A percentile compares a stretch with the other conserved stretches of the same genome.
Evolutionary conservation across 225 moss, liverwort and hornwort genomes (phyloP).

Genomic region (Pleurozium schreberi): DNA sequence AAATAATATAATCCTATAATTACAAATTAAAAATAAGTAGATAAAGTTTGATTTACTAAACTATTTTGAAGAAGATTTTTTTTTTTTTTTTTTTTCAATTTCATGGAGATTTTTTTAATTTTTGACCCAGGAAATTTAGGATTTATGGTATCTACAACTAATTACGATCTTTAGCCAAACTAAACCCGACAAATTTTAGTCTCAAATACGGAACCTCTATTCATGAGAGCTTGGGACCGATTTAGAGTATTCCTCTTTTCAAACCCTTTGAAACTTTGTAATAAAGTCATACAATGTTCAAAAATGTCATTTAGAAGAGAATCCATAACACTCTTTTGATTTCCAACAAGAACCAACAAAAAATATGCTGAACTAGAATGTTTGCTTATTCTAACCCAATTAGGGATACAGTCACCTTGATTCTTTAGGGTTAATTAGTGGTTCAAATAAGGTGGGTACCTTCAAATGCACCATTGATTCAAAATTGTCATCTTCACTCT

Average conservation of each 20-base stretch:
- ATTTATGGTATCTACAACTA: accelerated
- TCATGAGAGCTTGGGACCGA: accelerated
- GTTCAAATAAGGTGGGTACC: too few relatives aligned
- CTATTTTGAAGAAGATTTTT: too few relatives aligned
- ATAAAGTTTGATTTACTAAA: accelerated
- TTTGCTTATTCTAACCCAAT: too few relatives aligned
- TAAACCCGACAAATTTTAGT: not conserved
- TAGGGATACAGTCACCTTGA: not conserved
- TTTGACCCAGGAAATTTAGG: accelerated
- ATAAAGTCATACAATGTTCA: too few relatives aligned
- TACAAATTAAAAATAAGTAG: too few relatives aligned
- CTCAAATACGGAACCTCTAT: not conserved
- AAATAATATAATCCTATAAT: accelerated
- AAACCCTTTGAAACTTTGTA: not conserved
- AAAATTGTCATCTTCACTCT: too few relatives aligned
- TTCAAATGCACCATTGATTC: too few relatives aligned
- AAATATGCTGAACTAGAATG: not conserved
- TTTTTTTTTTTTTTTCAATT: too few relatives aligned
- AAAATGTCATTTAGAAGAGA: not conserved
- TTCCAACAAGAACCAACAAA: not conserved
- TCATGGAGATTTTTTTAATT: too few relatives aligned
- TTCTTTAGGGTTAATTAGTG: not conserved
- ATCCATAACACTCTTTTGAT: not conserved
- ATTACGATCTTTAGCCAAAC: accelerated
- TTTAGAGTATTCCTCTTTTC: too few relatives aligned